Conservation (phyloP, 176 grass and related monocot genomes). For the Pontederia paniculata region DNA sequence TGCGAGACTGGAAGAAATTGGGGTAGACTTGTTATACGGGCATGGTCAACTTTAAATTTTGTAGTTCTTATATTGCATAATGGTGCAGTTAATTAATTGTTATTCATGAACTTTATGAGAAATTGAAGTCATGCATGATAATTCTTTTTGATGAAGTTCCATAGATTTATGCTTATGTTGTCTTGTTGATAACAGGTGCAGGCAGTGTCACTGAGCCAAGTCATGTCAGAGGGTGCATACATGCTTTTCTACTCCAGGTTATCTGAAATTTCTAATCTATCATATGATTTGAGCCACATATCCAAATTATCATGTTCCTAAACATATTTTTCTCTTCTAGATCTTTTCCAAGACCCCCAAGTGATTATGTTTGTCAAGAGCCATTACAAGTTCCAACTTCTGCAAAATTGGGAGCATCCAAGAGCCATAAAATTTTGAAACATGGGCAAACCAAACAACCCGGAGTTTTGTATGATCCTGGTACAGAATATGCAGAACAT, state of each 20-base stretch:
- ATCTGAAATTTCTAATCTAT: no score
- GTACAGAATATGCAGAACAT: not conserved
- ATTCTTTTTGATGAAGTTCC: no score
- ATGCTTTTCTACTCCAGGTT: conserved; percentile 96
- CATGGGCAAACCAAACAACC: not conserved
- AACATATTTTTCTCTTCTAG: not conserved
- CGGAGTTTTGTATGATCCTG: not conserved
- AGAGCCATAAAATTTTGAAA: not conserved
- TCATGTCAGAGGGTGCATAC: conserved; percentile 98
- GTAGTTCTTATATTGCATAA: no score
- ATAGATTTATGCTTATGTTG: not conserved
- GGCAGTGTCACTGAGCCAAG: conserved; percentile 68
- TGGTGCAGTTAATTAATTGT: no score
- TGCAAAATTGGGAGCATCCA: not conserved
- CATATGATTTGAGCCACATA: no score
- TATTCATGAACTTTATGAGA: no score
- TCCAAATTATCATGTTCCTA: no score
- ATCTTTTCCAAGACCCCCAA: not conserved
- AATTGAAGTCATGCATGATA: no score
- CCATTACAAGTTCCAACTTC: not conserved
- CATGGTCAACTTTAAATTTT: no score
- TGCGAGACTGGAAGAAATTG: no score
- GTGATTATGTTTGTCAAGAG: not conserved
- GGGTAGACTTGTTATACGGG: no score
- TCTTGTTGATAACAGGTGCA: conserved; percentile 43